Evolutionary conservation across 2,329 filamentous ascomycete species (phyloP), one percentile per base, ranked within the genome.

Genomic region (Septoria linicola): DNA sequence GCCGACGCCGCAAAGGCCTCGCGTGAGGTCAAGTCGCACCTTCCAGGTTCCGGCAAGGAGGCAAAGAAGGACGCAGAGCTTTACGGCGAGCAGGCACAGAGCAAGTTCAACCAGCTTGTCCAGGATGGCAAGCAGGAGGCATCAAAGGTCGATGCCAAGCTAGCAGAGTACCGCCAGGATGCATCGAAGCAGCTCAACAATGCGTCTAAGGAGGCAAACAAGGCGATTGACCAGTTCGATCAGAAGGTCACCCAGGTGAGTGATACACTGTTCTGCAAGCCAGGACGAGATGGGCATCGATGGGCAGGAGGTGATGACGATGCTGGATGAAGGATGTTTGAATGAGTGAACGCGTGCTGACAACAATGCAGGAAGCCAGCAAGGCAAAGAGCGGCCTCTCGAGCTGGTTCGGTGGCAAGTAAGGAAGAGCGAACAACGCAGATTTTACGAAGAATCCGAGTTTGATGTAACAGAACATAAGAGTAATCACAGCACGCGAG

Each of bases 351-450:
- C 16, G 14, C 21, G 10, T 41, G 53, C 58, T 60, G 51, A 60
- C 51, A 40, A 11, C 20, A 7, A 17, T 42, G 21, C 40, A 88
- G 59, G 83, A 84, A 59, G 83, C 89, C 3, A 73, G 83, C 44
- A 87, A 96, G 76, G 87, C 89, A 37, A 96, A 96, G 83, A 82
- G 83, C 64, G 86, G 87, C 58, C 72, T 95, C 63, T 88, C 86
- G 35, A 81, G 87, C 69, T 96, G 90, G 91, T 95, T 96, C 66
- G 85, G 89, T 51, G 80, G 80, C 32, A 66, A 66, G 56, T 65
- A 65, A 47, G 50, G 10, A 35, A 31, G 27, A 8, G 21, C 11
- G 23, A 32, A 16, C 13, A 8, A 19, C 31, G 14, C 8, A n/a
- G 11, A 30, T 20, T 31, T 42, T 21, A 49, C 39, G 39, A 49